Percentiles rank a stretch among this genome's conserved stretches.
These are phyloP conservation scores for Psidium guajava DNA, from an alignment of 345 rosid species.

Conservation along the genomic window DNA sequence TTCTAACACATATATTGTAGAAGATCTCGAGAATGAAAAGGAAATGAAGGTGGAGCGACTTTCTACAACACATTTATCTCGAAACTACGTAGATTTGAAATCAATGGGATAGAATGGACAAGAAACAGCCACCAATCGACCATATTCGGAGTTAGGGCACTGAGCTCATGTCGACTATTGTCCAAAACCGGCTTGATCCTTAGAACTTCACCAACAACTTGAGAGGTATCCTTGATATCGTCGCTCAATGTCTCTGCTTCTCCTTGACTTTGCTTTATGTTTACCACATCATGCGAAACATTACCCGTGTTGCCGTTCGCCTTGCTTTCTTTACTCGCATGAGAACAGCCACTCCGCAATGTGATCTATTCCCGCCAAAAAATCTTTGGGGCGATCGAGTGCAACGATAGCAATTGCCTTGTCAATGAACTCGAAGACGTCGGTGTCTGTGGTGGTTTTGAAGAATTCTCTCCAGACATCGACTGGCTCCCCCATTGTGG, in stretches of 20 bases:
- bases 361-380: slow-evolving; percentile 34
- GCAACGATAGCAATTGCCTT: slow-evolving; percentile 67
- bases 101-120: too few relatives aligned
- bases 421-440: slow-evolving; percentile 62
- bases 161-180: not conserved
- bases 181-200: slow-evolving; percentile 35
- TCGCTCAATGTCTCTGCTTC: slow-evolving; percentile 78
- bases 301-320: slow-evolving; percentile 34
- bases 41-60: too few relatives aligned
- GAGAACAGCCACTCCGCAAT: slow-evolving; percentile 62
- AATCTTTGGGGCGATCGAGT: slow-evolving; percentile 53
- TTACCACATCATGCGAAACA: slow-evolving; percentile 1
- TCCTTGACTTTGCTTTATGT: slow-evolving; percentile 37
- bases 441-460: slow-evolving; percentile 43
- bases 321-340: slow-evolving; percentile 42
- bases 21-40: too few relatives aligned
- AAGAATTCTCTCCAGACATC: slow-evolving; percentile 77
- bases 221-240: slow-evolving; percentile 56
- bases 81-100: too few relatives aligned
- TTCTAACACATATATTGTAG: too few relatives aligned
- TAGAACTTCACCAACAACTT: slow-evolving; percentile 10
- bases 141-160: too few relatives aligned
- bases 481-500: slow-evolving; percentile 7
- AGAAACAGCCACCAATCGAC: too few relatives aligned
- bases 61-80: too few relatives aligned